Evolutionary conservation across 345 rosid genomes (phyloP).

Genomic region (Rhodamnia argentea): DNA sequence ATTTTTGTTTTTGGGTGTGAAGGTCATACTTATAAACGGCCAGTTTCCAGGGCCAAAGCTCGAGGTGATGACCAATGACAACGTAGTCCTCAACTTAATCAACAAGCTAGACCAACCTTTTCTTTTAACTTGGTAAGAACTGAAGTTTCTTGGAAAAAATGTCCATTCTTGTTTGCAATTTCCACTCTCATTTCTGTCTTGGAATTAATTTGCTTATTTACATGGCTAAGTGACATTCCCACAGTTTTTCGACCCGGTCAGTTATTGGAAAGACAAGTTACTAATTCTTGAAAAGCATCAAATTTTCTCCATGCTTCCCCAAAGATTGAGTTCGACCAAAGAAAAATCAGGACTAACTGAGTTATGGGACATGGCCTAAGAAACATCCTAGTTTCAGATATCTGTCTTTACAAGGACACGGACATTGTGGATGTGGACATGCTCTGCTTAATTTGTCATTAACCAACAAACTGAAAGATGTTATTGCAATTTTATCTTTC

Average conservation of each 20-base stretch:
- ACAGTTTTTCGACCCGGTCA: not conserved
- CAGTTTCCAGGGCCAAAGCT: conserved; percentile 92
- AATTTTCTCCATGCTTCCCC: not conserved
- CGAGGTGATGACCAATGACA: conserved; percentile 86
- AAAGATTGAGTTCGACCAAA: not conserved
- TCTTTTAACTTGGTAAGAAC: conserved; percentile 66
- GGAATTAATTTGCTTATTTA: not conserved
- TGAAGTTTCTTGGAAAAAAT: not conserved
- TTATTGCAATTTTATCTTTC: not conserved
- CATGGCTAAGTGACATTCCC: not conserved
- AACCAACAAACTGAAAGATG: not conserved
- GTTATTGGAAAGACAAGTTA: not conserved
- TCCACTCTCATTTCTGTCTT: not conserved
- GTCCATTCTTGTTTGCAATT: not conserved
- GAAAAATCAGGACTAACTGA: not conserved
- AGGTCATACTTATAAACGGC: conserved; percentile 94
- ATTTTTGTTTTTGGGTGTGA: not conserved
- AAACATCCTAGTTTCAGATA: not conserved
- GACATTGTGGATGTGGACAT: not conserved
- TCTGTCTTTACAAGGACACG: not conserved
- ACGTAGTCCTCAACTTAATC: conserved; percentile 68
- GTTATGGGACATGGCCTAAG: not conserved
- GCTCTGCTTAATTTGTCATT: not conserved
- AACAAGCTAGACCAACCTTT: conserved; percentile 90
- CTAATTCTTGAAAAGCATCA: not conserved